Base-by-base conservation (phyloP, 768 basidiomycete genomes). In the Mycena galopus region DNA sequence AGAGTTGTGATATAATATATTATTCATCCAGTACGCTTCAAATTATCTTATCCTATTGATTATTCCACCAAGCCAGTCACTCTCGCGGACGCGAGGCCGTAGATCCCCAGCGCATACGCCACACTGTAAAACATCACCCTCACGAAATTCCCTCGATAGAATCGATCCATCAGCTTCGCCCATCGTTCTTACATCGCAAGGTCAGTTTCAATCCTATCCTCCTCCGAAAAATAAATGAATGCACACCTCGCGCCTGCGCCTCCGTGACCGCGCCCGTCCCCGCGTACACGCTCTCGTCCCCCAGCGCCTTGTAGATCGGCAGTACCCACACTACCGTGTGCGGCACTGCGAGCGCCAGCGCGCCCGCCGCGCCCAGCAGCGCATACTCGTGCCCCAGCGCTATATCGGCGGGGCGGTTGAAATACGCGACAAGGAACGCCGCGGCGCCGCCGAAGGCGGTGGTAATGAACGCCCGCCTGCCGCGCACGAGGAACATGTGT, bases 381-480 rank as follows among this genome's bases (percentile, higher is more conserved):
- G 70, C 57, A n/a, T 57, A 42, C 9, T 30, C 23, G 4, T 71
- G 69, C 32, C 35, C 56, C 12, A 32, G 5, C 3, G 70, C 53
- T 3, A 67, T 61, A 55, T 72, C 58, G 12, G 64, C 42, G 11
- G 70, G 70, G 1, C 65, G 70, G 23, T 17, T 66, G 56, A 21
- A 42, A 44, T 72, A 65, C 16, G 69, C 69, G 3, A 44, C n/a
- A 42, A 65, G 21, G 69, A 64, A 71, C 11, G 62, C 69, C 7
- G 63, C 62, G 30, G 57, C 55, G 3, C 61, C 69, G 3, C 61
- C 56, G 11, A 71, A 19, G 29, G 47, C 8, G 3, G 39, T 50
- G 4, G 11, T 23, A 25, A 65, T 10, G 69, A 71, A 71, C 9
- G 56, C 56, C 4, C 10, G 63, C 19, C 56, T 33, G 1, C 62